A percentile compares a stretch with the other conserved stretches of the same genome.
Evolutionary conservation across 2,329 filamentous ascomycete species (phyloP).

Genomic region (Pseudogymnoascus sp.): DNA sequence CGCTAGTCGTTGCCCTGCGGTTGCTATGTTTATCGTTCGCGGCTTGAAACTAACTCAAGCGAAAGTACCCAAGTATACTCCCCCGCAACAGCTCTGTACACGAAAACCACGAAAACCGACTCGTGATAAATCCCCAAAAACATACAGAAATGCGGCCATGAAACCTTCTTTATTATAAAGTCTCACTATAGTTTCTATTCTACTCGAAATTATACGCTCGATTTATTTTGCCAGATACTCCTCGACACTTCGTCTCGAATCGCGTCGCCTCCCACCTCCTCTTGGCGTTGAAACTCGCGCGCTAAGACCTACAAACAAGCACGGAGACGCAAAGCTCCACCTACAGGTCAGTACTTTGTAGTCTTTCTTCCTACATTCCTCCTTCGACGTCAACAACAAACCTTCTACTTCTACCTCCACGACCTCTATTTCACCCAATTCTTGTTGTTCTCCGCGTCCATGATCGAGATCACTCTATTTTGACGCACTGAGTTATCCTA

Average conservation of each 20-base stretch:
- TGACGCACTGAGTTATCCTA: slow-evolving; percentile 12
- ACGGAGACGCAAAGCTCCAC: slow-evolving; percentile 12
- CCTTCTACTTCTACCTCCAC: slow-evolving; percentile 26
- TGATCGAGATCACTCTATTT: slow-evolving; percentile 6
- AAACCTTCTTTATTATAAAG: slow-evolving; percentile 4
- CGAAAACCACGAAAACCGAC: slow-evolving; percentile 8
- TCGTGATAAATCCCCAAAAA: slow-evolving; percentile 6
- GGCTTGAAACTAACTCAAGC: slow-evolving; percentile 12
- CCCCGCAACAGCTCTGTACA: slow-evolving; percentile 2
- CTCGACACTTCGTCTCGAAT: neutral
- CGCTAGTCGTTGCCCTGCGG: slow-evolving; percentile 5
- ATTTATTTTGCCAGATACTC: neutral
- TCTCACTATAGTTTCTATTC: neutral
- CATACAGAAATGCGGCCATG: neutral
- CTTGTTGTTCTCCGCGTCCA: slow-evolving; percentile 13
- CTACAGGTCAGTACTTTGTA: slow-evolving; percentile 7
- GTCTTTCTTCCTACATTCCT: slow-evolving; percentile 24
- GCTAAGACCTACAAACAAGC: slow-evolving; percentile 12
- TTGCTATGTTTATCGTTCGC: slow-evolving; percentile 12
- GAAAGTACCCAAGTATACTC: slow-evolving; percentile 7
- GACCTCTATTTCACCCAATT: slow-evolving; percentile 22
- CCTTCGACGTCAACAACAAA: slow-evolving; percentile 31
- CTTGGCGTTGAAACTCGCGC: slow-evolving; percentile 10
- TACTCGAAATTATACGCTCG: neutral
- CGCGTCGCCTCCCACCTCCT: slow-evolving; percentile 5